Conservation (phyloP, 208 protist genomes). For the Acanthamoeba triangularis region DNA sequence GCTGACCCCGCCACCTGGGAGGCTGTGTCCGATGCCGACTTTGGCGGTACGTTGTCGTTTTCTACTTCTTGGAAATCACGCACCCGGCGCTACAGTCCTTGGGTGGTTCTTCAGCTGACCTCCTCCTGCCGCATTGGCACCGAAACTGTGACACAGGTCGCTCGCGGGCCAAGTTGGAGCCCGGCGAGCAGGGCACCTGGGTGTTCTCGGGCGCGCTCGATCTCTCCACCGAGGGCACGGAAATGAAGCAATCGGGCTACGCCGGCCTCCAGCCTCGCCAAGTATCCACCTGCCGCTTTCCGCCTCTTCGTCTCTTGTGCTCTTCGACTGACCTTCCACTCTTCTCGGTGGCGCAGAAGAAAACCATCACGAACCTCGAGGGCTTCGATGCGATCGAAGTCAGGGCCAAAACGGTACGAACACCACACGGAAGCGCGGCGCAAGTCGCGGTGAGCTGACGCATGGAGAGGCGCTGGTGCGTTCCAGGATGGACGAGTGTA, state of each 20-base stretch:
- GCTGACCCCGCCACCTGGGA: background rate
- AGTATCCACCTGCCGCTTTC: background rate
- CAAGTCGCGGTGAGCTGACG: background rate
- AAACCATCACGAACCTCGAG: background rate
- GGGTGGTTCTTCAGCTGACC: background rate
- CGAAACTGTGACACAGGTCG: background rate
- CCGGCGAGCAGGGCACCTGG: background rate
- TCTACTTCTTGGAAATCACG: background rate
- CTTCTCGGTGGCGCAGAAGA: background rate
- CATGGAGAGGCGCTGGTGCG: background rate
- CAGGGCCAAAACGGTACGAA: constrained; percentile 35
- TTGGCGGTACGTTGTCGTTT: background rate
- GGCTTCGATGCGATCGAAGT: constrained; percentile 51
- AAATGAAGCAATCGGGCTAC: constrained; percentile 45
- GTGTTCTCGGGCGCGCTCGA: background rate
- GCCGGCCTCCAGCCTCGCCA: background rate
- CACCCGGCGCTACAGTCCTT: background rate
- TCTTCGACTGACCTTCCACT: background rate
- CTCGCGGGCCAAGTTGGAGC: background rate
- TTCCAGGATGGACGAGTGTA: constrained; percentile 64
- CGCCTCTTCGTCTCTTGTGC: background rate
- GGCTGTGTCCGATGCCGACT: background rate
- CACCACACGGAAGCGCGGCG: background rate
- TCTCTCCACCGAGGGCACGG: constrained; percentile 12
- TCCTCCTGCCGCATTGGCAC: background rate